Conservation (phyloP, 2,329 filamentous ascomycete species). For the Aspergillus pseudotamarii region DNA sequence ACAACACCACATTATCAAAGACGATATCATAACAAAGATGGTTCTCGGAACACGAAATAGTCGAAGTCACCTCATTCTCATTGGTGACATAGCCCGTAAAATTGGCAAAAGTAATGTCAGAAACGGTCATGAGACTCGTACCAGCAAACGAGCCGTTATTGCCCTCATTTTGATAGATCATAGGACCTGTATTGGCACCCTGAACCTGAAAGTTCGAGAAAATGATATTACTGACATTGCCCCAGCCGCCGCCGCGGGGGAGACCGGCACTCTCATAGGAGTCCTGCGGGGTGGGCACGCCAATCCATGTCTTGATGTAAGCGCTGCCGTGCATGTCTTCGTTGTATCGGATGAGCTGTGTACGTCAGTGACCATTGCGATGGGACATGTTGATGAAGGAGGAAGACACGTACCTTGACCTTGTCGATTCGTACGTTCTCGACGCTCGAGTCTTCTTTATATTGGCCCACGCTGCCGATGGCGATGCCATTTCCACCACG, state of each 20-base stretch:
- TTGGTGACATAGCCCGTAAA: slow-evolving; percentile 53
- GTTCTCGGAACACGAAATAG: slow-evolving; percentile 52
- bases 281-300: slow-evolving; percentile 49
- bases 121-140: slow-evolving; percentile 55
- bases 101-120: slow-evolving; percentile 54
- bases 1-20: slow-evolving; percentile 47
- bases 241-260: slow-evolving; percentile 58
- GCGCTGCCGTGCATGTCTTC: slow-evolving; percentile 52
- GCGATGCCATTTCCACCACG: slow-evolving; percentile 57
- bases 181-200: slow-evolving; percentile 48
- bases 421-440: slow-evolving; percentile 53
- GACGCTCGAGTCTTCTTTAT: slow-evolving; percentile 57
- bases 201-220: slow-evolving; percentile 56
- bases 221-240: slow-evolving; percentile 53
- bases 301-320: slow-evolving; percentile 62
- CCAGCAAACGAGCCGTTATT: slow-evolving; percentile 54
- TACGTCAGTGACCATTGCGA: neutral
- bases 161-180: slow-evolving; percentile 53
- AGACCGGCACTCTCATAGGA: slow-evolving; percentile 53
- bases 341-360: slow-evolving; percentile 47
- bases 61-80: slow-evolving; percentile 37
- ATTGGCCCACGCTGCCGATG: slow-evolving; percentile 58
- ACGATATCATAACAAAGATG: slow-evolving; percentile 56
- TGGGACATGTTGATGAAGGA: neutral
- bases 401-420: slow-evolving; percentile 32